Conservation (phyloP, 768 basidiomycete species). For the Boletus edulis region DNA sequence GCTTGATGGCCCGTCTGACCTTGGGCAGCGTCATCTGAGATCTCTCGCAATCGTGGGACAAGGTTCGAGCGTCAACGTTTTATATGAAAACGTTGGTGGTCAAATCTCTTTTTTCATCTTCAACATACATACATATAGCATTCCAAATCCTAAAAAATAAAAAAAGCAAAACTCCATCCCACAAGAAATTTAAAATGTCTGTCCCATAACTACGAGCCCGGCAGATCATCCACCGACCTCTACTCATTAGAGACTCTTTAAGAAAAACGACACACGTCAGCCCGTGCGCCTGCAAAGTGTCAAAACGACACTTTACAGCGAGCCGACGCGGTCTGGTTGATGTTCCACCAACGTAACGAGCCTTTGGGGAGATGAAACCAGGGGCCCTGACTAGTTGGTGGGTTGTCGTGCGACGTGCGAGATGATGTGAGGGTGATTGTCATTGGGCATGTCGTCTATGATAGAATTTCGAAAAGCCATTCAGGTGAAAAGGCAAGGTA, state of each 20-base stretch:
- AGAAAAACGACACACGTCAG: constrained; percentile 35
- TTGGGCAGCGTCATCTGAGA: constrained; percentile 11
- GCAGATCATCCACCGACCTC: constrained; percentile 39
- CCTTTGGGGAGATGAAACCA: constrained; percentile 41
- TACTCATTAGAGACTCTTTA: constrained; percentile 56
- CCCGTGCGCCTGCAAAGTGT: constrained; percentile 44
- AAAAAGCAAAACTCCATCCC: background rate
- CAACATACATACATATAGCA: background rate
- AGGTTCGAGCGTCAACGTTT: background rate
- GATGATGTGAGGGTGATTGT: too few species aligned
- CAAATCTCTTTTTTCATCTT: too few species aligned
- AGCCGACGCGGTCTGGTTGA: constrained; percentile 36
- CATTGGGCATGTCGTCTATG: background rate
- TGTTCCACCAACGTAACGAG: constrained; percentile 79
- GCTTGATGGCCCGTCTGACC: constrained; percentile 14
- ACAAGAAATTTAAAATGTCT: constrained; percentile 37
- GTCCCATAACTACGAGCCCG: constrained; percentile 68
- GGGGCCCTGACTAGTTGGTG: constrained; percentile 65
- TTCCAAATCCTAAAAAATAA: constrained; percentile 7
- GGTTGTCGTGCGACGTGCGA: constrained; percentile 5
- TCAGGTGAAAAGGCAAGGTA: background rate
- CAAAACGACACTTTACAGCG: constrained; percentile 60
- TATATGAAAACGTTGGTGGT: too few species aligned
- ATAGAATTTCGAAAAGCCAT: too few species aligned
- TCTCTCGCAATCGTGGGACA: too few species aligned